Evolutionary conservation across 345 rosid species (phyloP), one percentile per base, ranked within the genome.

Genomic region (Gossypium rotundifolium): DNA sequence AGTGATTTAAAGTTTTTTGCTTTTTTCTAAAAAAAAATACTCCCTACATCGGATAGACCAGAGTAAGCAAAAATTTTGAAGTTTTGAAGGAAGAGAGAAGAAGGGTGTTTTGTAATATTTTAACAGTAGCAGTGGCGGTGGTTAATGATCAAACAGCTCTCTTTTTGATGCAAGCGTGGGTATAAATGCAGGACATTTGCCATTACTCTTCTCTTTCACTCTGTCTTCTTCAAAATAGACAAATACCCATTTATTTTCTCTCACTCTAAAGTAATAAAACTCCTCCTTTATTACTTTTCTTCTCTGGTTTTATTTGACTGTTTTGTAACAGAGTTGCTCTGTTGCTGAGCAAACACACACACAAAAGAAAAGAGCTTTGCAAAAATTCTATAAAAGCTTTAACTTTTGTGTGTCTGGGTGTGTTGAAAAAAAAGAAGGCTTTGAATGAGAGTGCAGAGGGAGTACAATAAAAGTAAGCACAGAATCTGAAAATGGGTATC

Each of bases 141-240:
- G 94, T 89, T 87, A 84, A 94, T 90, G 96, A 91, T 90, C 94
- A 88, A 84, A 76, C 75, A 81, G 88, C 97, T 86, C 97, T 84
- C 81, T 86, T 89, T 94, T 93, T 88, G 1, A 91, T 89, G 98
- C 94, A 93, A 85, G 97, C 96, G 96, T 93, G 98, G 93, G 91
- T 90, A 91, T 90, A 89, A 88, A 91, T 84, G 83, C 88, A 81
- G 84, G 79, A 78, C 83, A 89, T 85, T 87, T 85, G 81, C 78
- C 62, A 13, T 70, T 76, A 5, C 74, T 69, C 65, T 49, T 66
- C 75, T 48, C 85, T 79, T 77, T 81, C 80, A 62, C 75, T 58
- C 68, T 78, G 70, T 76, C 81, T 81, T 70, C 72, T 54, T 23
- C 78, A 17, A 76, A 48, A 72, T 66, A 73, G 77, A 79, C 79